These are phyloP conservation scores for Ensete ventricosum DNA, from an alignment of 176 grass and related monocot species.

Conservation along the genomic window DNA sequence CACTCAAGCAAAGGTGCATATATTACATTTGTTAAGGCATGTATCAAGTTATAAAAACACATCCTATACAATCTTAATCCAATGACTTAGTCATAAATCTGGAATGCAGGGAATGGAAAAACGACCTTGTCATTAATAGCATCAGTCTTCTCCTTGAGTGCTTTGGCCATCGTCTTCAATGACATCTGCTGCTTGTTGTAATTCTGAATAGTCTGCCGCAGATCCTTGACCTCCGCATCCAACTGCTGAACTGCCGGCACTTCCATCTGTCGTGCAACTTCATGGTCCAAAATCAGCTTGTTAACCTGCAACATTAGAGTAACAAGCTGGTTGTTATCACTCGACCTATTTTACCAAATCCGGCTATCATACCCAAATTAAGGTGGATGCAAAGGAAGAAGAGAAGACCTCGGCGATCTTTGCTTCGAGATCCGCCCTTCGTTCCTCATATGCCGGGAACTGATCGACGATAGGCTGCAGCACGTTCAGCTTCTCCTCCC, in stretches of 20 bases:
- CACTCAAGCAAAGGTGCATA: too few species aligned
- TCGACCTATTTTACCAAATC: neutral
- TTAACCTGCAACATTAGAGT: slow-evolving; percentile 27
- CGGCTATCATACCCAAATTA: neutral
- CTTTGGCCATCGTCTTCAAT: slow-evolving; percentile 21
- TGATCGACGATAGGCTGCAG: slow-evolving; percentile 35
- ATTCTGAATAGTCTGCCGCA: slow-evolving; percentile 44
- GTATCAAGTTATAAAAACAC: neutral
- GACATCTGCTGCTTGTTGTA: slow-evolving; percentile 66
- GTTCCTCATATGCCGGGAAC: slow-evolving; percentile 16
- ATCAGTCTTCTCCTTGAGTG: slow-evolving; percentile 32
- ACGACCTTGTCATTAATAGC: slow-evolving; percentile 36
- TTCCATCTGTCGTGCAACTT: slow-evolving; percentile 43
- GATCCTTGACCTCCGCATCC: slow-evolving; percentile 32
- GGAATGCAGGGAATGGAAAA: neutral
- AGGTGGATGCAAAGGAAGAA: neutral
- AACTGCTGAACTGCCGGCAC: slow-evolving; percentile 39
- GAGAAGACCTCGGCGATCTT: slow-evolving; percentile 42
- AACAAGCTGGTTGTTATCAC: neutral
- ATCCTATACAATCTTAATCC: neutral
- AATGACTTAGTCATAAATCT: neutral
- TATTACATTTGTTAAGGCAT: neutral
- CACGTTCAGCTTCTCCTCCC: slow-evolving; percentile 37
- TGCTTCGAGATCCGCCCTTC: slow-evolving; percentile 15
- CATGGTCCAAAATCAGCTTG: slow-evolving; percentile 43